These are phyloP conservation scores for Candida pseudofarinosa DNA, from an alignment of 805 yeast species.

Conservation along the genomic window DNA sequence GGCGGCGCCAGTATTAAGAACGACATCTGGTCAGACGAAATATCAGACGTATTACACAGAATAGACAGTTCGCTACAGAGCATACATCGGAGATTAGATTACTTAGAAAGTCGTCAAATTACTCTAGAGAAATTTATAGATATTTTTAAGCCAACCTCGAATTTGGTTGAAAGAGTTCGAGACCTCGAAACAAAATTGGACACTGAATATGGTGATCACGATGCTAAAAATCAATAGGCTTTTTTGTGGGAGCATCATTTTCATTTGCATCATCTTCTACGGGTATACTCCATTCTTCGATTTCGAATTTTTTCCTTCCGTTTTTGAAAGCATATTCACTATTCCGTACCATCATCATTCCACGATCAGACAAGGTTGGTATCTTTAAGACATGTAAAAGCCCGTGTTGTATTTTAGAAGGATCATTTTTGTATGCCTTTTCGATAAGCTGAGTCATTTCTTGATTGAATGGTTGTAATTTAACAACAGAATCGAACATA, in stretches of 20 bases:
- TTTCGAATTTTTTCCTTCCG: constrained; percentile 77
- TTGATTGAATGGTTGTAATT: constrained; percentile 78
- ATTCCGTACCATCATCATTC: constrained; percentile 69
- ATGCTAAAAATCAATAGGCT: constrained; percentile 30
- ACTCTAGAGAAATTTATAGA: neutral
- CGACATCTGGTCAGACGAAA: neutral
- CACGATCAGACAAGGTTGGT: constrained; percentile 69
- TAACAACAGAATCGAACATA: constrained; percentile 63
- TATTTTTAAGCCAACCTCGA: neutral
- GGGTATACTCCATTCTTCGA: constrained; percentile 96
- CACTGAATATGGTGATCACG: neutral
- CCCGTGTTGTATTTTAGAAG: constrained; percentile 80
- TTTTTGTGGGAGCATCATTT: constrained; percentile 22
- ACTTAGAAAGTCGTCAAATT: neutral
- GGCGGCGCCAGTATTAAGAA: neutral
- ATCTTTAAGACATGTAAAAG: constrained; percentile 70
- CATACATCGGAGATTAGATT: neutral
- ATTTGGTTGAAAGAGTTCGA: neutral
- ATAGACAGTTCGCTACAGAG: neutral
- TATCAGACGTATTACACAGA: neutral
- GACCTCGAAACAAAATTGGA: neutral
- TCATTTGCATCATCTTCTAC: constrained; percentile 66
- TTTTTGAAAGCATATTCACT: constrained; percentile 85
- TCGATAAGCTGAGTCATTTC: constrained; percentile 64
- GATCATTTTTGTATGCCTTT: constrained; percentile 64